Percentiles rank a stretch among this genome's conserved stretches.
Conservation (phyloP, 208 protist species). For the Trypanosoma avium region DNA sequence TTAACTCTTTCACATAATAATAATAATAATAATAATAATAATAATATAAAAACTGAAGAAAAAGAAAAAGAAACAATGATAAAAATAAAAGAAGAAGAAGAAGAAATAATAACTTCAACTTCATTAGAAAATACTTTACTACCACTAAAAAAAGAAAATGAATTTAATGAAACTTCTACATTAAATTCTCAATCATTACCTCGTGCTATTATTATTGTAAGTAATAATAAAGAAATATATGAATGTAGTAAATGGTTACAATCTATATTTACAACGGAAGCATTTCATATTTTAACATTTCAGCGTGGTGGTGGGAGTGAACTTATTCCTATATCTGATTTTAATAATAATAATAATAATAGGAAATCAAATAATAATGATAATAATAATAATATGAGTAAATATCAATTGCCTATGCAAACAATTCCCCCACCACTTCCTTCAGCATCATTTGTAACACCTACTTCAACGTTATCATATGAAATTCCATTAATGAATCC, state of each 20-base stretch:
- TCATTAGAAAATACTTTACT: too few relatives aligned
- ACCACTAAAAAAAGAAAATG: neutral
- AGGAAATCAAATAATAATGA: neutral
- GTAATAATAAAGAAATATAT: slow-evolving; percentile 39
- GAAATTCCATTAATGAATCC: too few relatives aligned
- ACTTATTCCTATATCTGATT: slow-evolving; percentile 25
- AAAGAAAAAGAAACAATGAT: neutral
- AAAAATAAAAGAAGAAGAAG: neutral
- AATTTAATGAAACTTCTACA: neutral
- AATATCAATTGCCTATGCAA: neutral
- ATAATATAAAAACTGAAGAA: neutral
- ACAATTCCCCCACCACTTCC: neutral
- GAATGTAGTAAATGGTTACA: slow-evolving; percentile 42
- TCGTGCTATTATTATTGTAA: slow-evolving; percentile 51
- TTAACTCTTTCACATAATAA: slow-evolving; percentile 15
- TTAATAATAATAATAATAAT: neutral
- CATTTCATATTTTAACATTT: slow-evolving; percentile 52
- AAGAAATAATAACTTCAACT: too few relatives aligned
- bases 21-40: neutral
- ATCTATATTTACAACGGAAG: slow-evolving; percentile 54
- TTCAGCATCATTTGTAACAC: neutral
- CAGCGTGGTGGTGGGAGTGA: slow-evolving; percentile 25
- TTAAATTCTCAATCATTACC: slow-evolving; percentile 19
- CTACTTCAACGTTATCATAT: neutral
- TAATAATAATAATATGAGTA: neutral